Conservation (phyloP, 306 rosid species). For the Comarum palustre region DNA sequence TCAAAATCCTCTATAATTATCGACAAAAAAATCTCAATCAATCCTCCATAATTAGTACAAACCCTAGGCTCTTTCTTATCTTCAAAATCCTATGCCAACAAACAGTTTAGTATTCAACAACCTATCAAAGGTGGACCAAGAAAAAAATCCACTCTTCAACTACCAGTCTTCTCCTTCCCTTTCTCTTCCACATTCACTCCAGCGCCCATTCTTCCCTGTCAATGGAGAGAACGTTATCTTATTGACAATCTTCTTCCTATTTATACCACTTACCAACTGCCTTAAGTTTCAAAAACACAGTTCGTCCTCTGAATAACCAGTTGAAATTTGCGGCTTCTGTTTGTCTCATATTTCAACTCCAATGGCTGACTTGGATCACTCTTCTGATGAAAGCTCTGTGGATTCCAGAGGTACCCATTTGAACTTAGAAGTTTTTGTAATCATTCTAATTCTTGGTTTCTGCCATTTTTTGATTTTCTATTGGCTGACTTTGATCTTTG, state of each 20-base stretch:
- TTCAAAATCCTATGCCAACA: slow-evolving; percentile 26
- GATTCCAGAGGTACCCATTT: slow-evolving; percentile 58
- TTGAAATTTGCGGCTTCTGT: slow-evolving; percentile 3
- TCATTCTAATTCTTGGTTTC: not conserved
- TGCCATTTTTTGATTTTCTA: not conserved
- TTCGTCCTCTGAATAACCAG: slow-evolving; percentile 1
- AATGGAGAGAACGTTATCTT: slow-evolving; percentile 11
- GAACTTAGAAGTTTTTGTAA: not conserved
- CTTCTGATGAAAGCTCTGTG: slow-evolving; percentile 40
- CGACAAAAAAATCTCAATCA: too few relatives aligned
- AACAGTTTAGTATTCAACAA: slow-evolving; percentile 47
- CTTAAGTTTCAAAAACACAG: slow-evolving; percentile 20
- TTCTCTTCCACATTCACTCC: slow-evolving; percentile 7
- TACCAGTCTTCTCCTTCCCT: slow-evolving; percentile 48
- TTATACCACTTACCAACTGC: slow-evolving; percentile 35
- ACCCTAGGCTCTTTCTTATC: not conserved
- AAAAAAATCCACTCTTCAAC: slow-evolving; percentile 35
- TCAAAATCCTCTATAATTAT: too few relatives aligned
- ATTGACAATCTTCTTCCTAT: slow-evolving; percentile 32
- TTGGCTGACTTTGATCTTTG: not conserved
- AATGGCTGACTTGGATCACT: slow-evolving; percentile 58
- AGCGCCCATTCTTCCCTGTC: slow-evolving; percentile 24
- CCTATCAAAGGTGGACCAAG: slow-evolving; percentile 44
- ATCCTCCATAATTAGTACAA: not conserved
- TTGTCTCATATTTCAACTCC: slow-evolving; percentile 27